Conservation (phyloP, 768 basidiomycete genomes). For the button mushroom (Agaricus bisporus) region DNA sequence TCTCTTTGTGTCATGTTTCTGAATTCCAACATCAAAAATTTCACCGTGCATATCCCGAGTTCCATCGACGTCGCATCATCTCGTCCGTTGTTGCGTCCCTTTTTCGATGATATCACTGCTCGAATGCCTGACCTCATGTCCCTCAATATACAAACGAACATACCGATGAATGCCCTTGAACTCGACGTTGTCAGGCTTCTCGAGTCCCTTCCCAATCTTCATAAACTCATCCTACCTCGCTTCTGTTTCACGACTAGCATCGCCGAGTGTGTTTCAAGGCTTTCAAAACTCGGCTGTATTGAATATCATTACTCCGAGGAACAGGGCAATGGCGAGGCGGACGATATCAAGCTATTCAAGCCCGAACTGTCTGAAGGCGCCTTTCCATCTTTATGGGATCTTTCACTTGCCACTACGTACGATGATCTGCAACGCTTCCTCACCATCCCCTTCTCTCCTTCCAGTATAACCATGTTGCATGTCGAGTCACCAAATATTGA, state of each 20-base stretch:
- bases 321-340: constrained; percentile 2
- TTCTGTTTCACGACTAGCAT: constrained; percentile 6
- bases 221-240: constrained; percentile 7
- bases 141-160: constrained; percentile 7
- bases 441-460: constrained; percentile 5
- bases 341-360: constrained; percentile 1
- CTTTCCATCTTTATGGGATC: constrained; percentile 7
- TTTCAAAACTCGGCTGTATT: constrained; percentile 8
- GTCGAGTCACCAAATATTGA: neutral
- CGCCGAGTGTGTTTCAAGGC: constrained; percentile 2
- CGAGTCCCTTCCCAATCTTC: constrained; percentile 3
- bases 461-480: constrained; percentile 5
- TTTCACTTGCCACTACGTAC: constrained; percentile 3
- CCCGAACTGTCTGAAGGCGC: constrained; percentile 6
- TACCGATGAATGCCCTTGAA: constrained; percentile 6
- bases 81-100: neutral
- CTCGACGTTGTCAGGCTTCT: constrained; percentile 2
- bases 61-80: neutral
- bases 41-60: constrained; percentile 8
- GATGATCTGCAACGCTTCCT: constrained; percentile 5
- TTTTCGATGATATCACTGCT: constrained; percentile 9
- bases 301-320: constrained; percentile 11
- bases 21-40: constrained; percentile 9
- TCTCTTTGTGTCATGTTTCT: constrained; percentile 13
- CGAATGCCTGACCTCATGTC: constrained; percentile 10